phyloP scores from a whole-genome alignment of 441 rosid genomes.

The Monsonia emarginata region DNA sequence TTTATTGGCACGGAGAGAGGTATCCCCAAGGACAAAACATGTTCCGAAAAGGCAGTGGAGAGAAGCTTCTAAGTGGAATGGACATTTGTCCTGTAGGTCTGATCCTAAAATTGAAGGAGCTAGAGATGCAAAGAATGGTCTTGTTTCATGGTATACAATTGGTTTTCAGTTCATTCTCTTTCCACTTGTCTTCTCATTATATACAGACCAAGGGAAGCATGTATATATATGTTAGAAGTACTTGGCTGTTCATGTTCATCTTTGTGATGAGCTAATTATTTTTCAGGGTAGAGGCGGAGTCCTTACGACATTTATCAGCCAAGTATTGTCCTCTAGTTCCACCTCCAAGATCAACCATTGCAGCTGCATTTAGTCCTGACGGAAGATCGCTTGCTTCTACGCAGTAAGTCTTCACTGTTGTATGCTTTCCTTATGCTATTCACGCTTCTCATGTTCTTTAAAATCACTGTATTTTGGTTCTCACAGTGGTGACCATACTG shows the following conservation, averaged over 20 bases:
- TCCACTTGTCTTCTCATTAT: neutral
- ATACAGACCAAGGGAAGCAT: neutral
- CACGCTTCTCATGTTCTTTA: neutral
- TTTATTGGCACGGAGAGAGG: slow-evolving; percentile 54
- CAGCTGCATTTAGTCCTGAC: slow-evolving; percentile 83
- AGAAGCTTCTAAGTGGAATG: slow-evolving; percentile 27
- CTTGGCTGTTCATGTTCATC: neutral
- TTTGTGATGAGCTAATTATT: slow-evolving; percentile 1
- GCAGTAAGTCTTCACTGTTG: slow-evolving; percentile 38
- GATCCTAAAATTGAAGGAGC: slow-evolving; percentile 22
- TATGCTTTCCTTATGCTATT: neutral
- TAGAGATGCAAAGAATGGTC: slow-evolving; percentile 43
- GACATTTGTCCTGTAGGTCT: slow-evolving; percentile 23
- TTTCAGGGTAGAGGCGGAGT: slow-evolving; percentile 77
- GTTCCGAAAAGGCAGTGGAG: slow-evolving; percentile 45
- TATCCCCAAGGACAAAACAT: slow-evolving; percentile 41
- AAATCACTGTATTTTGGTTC: slow-evolving; percentile 8
- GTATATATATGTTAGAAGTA: neutral
- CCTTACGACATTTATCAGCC: slow-evolving; percentile 60
- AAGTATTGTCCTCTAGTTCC: slow-evolving; percentile 62
- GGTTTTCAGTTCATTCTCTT: neutral
- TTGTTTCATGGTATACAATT: slow-evolving; percentile 47
- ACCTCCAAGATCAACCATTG: slow-evolving; percentile 87
- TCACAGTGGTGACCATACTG: slow-evolving; percentile 88
- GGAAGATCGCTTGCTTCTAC: slow-evolving; percentile 82